Evolutionary conservation across 495 filamentous ascomycete species (phyloP).

Genomic region (Lophium mytilinum): DNA sequence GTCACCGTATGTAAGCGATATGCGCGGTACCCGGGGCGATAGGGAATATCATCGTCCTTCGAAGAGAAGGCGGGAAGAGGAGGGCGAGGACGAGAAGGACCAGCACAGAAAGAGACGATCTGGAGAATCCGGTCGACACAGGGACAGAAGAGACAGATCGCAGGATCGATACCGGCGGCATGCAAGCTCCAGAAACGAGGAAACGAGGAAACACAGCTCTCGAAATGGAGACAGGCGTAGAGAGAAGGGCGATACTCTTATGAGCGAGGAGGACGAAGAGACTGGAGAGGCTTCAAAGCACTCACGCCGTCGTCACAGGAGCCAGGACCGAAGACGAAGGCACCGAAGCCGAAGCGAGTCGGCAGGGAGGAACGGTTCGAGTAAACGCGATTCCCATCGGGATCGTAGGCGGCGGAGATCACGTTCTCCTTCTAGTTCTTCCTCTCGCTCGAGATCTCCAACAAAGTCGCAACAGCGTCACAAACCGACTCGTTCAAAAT

Average conservation of each 20-base stretch:
- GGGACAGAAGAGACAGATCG: not conserved
- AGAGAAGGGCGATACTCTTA: not conserved
- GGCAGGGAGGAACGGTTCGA: not conserved
- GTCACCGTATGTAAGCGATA: not conserved
- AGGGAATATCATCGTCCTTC: conserved; percentile 5
- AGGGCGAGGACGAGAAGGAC: conserved; percentile 10
- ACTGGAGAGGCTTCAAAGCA: not conserved
- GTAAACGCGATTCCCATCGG: not conserved
- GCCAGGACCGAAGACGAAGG: conserved; percentile 1
- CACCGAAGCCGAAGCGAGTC: not conserved
- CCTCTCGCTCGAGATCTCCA: not conserved
- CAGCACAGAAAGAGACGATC: not conserved
- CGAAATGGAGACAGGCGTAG: not conserved
- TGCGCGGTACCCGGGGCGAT: not conserved
- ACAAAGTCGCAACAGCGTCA: conserved; percentile 1
- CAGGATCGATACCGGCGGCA: not conserved
- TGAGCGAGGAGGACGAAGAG: not conserved
- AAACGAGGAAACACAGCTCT: not conserved
- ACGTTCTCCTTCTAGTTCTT: not conserved
- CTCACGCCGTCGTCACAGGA: not conserved
- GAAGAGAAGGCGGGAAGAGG: conserved; percentile 26
- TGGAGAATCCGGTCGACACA: not conserved
- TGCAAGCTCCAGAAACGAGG: too few relatives aligned
- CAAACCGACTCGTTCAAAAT: too few relatives aligned
- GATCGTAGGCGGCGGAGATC: conserved; percentile 2